A percentile compares a stretch with the other conserved stretches of the same genome.
Conservation (phyloP, 108 stramenopile genomes). For the Cyclostephanos tholiformis region DNA sequence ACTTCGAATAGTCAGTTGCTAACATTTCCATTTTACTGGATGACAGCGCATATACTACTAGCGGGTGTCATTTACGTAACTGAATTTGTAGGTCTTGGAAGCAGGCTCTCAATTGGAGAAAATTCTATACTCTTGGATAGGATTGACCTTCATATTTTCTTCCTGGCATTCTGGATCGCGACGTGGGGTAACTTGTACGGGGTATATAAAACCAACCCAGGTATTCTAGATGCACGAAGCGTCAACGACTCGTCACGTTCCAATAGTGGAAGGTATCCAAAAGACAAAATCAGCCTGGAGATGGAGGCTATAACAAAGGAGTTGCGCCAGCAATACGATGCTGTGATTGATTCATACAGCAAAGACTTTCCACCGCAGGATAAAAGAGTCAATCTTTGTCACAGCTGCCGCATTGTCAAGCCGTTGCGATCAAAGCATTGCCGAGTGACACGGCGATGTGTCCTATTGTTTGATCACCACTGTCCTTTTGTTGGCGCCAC, state of each 20-base stretch:
- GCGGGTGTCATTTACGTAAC: constrained; percentile 52
- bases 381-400: constrained; percentile 77
- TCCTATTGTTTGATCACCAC: constrained; percentile 97
- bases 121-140: constrained; percentile 69
- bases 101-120: constrained; percentile 15
- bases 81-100: constrained; percentile 51
- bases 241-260: constrained; percentile 26
- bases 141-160: constrained; percentile 57
- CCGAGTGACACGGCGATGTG: constrained; percentile 84
- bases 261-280: constrained; percentile 31
- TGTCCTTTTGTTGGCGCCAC: constrained; percentile 97
- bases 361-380: constrained; percentile 49
- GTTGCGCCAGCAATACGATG: constrained; percentile 72
- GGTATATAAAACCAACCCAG: constrained; percentile 75
- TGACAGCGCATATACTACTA: constrained; percentile 53
- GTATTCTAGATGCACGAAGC: constrained; percentile 52
- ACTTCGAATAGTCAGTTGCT: constrained; percentile 66
- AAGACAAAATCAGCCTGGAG: constrained; percentile 49
- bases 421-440: constrained; percentile 96
- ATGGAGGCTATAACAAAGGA: constrained; percentile 52
- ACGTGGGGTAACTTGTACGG: constrained; percentile 71
- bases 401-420: constrained; percentile 92
- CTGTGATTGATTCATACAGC: constrained; percentile 74
- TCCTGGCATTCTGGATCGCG: constrained; percentile 44
- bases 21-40: constrained; percentile 78